Conservation (phyloP, 148 eudicot genomes). For the Heliamphora exappendiculata region DNA sequence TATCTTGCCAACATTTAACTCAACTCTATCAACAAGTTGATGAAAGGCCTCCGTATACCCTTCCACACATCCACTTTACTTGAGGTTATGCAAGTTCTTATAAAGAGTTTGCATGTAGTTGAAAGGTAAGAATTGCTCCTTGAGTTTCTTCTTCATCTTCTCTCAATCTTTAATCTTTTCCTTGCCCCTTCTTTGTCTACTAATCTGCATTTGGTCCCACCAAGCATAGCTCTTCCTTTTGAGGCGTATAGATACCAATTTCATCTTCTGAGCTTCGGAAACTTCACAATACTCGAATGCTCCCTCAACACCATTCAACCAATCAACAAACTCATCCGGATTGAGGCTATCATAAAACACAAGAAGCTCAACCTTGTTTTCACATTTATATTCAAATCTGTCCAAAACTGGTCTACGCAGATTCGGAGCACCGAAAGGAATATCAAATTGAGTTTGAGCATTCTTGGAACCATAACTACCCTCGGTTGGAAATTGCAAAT, state of each 20-base stretch:
- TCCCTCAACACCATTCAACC: background rate
- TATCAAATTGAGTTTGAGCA: no score
- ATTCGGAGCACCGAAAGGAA: no score
- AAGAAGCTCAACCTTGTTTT: background rate
- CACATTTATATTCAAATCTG: background rate
- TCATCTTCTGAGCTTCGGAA: background rate
- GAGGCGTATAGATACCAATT: background rate
- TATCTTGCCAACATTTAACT: background rate
- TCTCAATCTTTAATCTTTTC: background rate
- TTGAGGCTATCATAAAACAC: background rate
- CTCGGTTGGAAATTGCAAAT: no score
- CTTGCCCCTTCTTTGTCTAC: background rate
- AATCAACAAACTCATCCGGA: background rate
- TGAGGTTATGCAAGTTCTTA: background rate
- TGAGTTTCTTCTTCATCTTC: slow-evolving; percentile 11
- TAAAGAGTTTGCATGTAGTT: background rate
- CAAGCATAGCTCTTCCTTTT: slow-evolving; percentile 3
- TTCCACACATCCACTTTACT: background rate
- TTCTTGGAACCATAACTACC: no score
- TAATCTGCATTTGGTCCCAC: slow-evolving; percentile 12
- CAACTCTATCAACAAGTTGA: background rate
- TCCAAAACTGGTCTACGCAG: no score
- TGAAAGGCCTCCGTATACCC: background rate
- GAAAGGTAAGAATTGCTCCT: background rate
- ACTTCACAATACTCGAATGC: background rate